A percentile compares a stretch with the other conserved stretches of the same genome.
Evolutionary conservation across 129 eudicot species (phyloP).

Genomic region (Cynara cardunculus): DNA sequence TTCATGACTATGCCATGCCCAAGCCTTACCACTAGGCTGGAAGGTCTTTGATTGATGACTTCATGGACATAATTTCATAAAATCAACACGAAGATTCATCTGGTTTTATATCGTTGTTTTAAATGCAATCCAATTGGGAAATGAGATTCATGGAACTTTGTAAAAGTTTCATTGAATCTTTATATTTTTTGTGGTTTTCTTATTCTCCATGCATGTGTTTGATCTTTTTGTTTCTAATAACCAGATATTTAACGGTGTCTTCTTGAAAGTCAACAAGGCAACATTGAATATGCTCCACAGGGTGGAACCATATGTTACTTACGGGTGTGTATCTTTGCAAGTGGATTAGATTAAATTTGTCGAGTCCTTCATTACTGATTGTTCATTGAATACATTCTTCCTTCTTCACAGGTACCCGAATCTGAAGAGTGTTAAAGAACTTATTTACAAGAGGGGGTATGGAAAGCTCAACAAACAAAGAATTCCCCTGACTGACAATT

Average conservation of each 20-base stretch:
- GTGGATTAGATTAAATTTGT: not conserved
- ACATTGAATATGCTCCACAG: slow-evolving; percentile 79
- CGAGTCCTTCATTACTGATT: not conserved
- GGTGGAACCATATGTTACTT: slow-evolving; percentile 84
- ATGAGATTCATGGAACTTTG: not conserved
- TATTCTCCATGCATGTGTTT: not conserved
- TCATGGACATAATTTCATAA: not conserved
- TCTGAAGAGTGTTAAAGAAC: slow-evolving; percentile 68
- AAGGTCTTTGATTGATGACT: not conserved
- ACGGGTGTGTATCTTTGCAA: slow-evolving; percentile 34
- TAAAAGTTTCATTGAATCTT: not conserved
- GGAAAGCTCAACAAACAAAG: slow-evolving; percentile 83
- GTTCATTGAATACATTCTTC: not conserved
- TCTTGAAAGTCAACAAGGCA: slow-evolving; percentile 80
- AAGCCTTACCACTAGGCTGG: too few relatives aligned
- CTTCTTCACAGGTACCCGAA: slow-evolving; percentile 54
- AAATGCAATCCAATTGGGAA: not conserved
- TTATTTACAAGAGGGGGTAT: slow-evolving; percentile 81
- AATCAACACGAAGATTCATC: not conserved
- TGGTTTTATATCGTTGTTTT: not conserved
- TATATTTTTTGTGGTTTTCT: not conserved
- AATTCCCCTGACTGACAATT: slow-evolving; percentile 60
- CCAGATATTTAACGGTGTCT: slow-evolving; percentile 80
- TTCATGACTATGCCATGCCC: too few relatives aligned
- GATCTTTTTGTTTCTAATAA: not conserved